Evolutionary conservation across 805 yeast species (phyloP).

Genomic region (Saccharomycopsis capsularis): DNA sequence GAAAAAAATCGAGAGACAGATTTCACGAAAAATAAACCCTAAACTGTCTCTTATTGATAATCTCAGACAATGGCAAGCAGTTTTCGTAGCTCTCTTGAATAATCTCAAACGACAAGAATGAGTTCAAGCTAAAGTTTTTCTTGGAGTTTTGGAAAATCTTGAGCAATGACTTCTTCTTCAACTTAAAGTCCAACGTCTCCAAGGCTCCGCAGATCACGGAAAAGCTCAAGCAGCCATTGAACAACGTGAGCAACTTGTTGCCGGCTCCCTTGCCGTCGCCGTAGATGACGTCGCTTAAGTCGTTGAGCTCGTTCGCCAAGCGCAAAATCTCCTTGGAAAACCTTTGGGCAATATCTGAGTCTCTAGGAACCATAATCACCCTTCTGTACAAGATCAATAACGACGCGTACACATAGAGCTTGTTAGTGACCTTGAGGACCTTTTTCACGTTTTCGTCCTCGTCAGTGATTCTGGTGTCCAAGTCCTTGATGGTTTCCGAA

Average conservation of each 20-base stretch:
- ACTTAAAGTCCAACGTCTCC: slow-evolving; percentile 8
- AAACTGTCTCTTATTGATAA: slow-evolving; percentile 3
- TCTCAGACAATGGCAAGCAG: slow-evolving; percentile 15
- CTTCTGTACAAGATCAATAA: slow-evolving; percentile 14
- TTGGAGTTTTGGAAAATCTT: slow-evolving; percentile 10
- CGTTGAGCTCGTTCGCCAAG: background rate
- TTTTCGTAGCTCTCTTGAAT: slow-evolving; percentile 11
- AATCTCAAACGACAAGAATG: slow-evolving; percentile 15
- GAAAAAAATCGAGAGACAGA: background rate
- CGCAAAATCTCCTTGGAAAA: slow-evolving; percentile 8
- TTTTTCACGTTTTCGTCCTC: background rate
- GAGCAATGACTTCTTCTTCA: background rate
- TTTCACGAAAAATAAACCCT: slow-evolving; percentile 2
- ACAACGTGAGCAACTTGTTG: slow-evolving; percentile 1
- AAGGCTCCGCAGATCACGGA: slow-evolving; percentile 11
- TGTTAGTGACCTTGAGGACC: slow-evolving; percentile 9
- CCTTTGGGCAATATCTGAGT: slow-evolving; percentile 13
- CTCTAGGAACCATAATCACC: slow-evolving; percentile 15
- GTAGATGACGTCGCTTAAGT: background rate
- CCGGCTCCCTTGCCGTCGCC: background rate
- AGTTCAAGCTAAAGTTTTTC: slow-evolving; percentile 7
- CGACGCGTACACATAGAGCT: slow-evolving; percentile 6
- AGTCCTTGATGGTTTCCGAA: background rate
- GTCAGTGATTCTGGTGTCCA: slow-evolving; percentile 2
- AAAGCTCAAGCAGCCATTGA: slow-evolving; percentile 10